These are phyloP conservation scores for Leonotis leonurus DNA, from an alignment of 257 asterid genomes.

Conservation along the genomic window DNA sequence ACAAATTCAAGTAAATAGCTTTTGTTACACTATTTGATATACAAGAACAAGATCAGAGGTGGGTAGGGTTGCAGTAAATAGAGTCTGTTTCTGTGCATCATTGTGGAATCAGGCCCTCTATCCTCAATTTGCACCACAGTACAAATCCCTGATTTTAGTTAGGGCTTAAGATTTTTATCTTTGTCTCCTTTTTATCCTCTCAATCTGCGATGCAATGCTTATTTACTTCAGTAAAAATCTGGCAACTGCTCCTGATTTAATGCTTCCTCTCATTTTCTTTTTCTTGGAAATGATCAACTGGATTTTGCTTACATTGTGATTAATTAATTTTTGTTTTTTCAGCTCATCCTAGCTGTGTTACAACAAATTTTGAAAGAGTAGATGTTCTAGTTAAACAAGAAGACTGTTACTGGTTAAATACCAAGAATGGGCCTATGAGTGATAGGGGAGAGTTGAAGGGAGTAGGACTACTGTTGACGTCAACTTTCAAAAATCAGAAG, in stretches of 20 bases:
- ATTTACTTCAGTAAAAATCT: slow-evolving; percentile 16
- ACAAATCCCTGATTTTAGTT: slow-evolving; percentile 21
- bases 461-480: slow-evolving; percentile 24
- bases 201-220: slow-evolving; percentile 29
- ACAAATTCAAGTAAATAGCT: too few relatives aligned
- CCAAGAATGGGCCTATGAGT: slow-evolving; percentile 16
- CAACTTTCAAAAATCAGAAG: slow-evolving; percentile 13
- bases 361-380: too few relatives aligned
- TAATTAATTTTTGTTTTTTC: neutral
- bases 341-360: neutral
- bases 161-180: neutral
- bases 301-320: neutral
- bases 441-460: neutral
- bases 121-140: slow-evolving; percentile 22
- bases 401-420: neutral
- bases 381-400: too few relatives aligned
- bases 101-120: slow-evolving; percentile 17
- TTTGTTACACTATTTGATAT: too few relatives aligned
- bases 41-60: neutral
- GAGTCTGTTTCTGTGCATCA: neutral
- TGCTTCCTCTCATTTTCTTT: neutral
- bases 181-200: neutral
- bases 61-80: neutral
- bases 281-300: slow-evolving; percentile 33
- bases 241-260: slow-evolving; percentile 18